A percentile compares a stretch with the other conserved stretches of the same genome.
Conservation (phyloP, 805 yeast genomes). For the Wickerhamomyces subpelliculosus region DNA sequence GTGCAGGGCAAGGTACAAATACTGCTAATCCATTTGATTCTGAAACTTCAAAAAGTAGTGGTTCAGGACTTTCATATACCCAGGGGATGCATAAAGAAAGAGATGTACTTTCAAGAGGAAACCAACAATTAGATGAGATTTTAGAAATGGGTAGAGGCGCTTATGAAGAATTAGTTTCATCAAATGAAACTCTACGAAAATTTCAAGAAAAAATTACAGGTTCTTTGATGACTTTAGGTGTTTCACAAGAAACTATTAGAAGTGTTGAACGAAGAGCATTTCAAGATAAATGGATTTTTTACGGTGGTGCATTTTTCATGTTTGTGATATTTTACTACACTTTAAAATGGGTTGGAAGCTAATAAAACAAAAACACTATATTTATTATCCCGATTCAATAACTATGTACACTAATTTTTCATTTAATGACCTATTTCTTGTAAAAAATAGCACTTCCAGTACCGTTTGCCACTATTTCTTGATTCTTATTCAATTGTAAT, state of each 20-base stretch:
- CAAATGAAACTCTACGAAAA: constrained; percentile 61
- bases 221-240: constrained; percentile 75
- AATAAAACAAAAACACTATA: not conserved
- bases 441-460: constrained; percentile 60
- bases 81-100: constrained; percentile 70
- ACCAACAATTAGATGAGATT: constrained; percentile 81
- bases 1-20: too few relatives aligned
- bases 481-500: constrained; percentile 43
- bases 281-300: constrained; percentile 83
- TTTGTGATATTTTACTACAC: constrained; percentile 63
- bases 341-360: constrained; percentile 52
- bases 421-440: too few relatives aligned
- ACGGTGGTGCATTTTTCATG: constrained; percentile 60
- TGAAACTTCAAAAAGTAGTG: constrained; percentile 7
- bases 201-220: constrained; percentile 60
- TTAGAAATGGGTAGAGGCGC: constrained; percentile 85
- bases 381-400: too few relatives aligned
- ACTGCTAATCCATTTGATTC: constrained; percentile 17
- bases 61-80: constrained; percentile 40
- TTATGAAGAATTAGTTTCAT: constrained; percentile 79
- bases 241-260: constrained; percentile 77
- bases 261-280: constrained; percentile 73
- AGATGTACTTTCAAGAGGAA: constrained; percentile 56
- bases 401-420: too few relatives aligned
- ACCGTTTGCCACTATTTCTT: constrained; percentile 56